Evolutionary conservation across 1,284 basidiomycete species (phyloP), one percentile per base, ranked within the genome.

Genomic region (Tylopilus sp.): DNA sequence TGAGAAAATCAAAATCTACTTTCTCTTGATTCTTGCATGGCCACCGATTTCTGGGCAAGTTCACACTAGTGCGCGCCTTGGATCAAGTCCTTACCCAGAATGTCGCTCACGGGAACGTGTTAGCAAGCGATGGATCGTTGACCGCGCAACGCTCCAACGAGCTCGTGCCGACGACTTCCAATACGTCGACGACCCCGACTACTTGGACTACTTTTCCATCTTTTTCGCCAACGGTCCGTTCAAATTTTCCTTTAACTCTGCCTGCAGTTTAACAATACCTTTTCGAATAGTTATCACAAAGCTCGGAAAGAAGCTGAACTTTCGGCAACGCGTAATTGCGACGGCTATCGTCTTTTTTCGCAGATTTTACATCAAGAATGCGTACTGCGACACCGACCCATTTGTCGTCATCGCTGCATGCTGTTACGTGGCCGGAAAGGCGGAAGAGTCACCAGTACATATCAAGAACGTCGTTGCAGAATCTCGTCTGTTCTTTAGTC

Each of bases 341-440:
- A 98, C 97, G 0, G 95, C 97, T 2, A 95, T 91, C 52, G 90
- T 98, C 49, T 99, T 96, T 81, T 97, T 99, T 79, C 90, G 93
- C 44, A 86, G 97, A 29, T 99, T 99, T 81, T 99, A 98, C 79
- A 83, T 97, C 70, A 96, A 96, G 83, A 98, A 96, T 77, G 87
- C 90, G 4, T 97, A 96, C 76, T 95, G 93, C 80, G 95, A 98
- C 75, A 97, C 96, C 0, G 96, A 98, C 71, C 95, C 95, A 0
- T 97, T 95, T 74, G 84, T 97, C 59, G 96, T 99, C 52, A 90
- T 96, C 47, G 91, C 96, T 0, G 95, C 96, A 0, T 99, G 97
- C 80, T 92, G 94, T 68, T 99, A 98, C 79, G 92, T 99, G 32
- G 96, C 97, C 4, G 95, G 96, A 6, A 99, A 99, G 79, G 95